Percentiles rank a stretch among this genome's conserved stretches.
Conservation (phyloP, 108 stramenopile species). For the Pseudonitzschia multiseries region DNA sequence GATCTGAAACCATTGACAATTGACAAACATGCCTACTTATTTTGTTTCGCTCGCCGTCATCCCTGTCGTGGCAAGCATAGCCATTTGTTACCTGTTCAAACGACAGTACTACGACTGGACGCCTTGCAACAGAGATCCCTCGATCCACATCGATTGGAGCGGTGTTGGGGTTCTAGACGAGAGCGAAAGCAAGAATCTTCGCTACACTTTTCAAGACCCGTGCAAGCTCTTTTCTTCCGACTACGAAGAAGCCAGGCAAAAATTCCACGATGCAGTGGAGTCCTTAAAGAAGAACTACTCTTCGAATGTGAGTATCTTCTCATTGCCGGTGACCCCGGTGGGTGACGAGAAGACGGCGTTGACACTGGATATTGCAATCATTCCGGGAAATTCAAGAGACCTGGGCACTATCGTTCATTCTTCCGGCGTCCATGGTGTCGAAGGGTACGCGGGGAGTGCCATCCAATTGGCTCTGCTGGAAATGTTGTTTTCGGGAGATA, state of each 20-base stretch:
- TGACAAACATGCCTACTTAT: no score
- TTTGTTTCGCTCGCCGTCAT: neutral
- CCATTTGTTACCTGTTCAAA: neutral
- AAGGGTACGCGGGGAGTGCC: constrained; percentile 82
- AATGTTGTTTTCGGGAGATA: constrained; percentile 4
- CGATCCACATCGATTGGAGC: neutral
- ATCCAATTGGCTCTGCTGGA: constrained; percentile 65
- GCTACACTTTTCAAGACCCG: constrained; percentile 8
- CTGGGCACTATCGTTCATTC: constrained; percentile 57
- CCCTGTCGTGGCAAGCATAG: no score
- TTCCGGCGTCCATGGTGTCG: constrained; percentile 78
- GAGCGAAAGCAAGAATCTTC: neutral
- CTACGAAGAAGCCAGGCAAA: constrained; percentile 41
- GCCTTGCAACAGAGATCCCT: neutral
- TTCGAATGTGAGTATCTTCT: neutral
- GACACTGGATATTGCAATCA: constrained; percentile 50
- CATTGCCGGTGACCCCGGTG: neutral
- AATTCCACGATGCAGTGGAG: constrained; percentile 40
- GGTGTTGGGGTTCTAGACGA: neutral
- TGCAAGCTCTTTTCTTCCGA: constrained; percentile 45
- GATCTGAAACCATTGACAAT: no score
- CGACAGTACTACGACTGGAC: neutral
- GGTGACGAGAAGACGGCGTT: constrained; percentile 3
- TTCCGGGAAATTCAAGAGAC: constrained; percentile 29
- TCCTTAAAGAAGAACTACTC: neutral